phyloP scores from a whole-genome alignment of 129 eudicot species.

The Glebionis coronaria region DNA sequence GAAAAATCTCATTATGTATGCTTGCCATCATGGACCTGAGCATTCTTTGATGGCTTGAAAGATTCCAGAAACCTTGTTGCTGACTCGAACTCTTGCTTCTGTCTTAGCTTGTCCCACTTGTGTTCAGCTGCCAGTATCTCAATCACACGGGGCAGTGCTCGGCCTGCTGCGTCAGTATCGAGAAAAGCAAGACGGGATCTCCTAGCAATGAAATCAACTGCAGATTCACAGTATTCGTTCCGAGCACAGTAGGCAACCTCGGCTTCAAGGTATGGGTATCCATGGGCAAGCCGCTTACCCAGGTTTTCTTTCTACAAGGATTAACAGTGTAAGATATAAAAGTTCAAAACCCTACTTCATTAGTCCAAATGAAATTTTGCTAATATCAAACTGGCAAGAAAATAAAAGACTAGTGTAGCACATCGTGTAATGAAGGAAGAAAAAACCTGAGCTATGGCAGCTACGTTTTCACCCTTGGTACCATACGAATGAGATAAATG shows the following conservation, averaged over 20 bases:
- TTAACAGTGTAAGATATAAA: neutral
- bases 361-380: too few species aligned
- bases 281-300: conserved; percentile 86
- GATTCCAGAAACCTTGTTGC: conserved; percentile 71
- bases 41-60: conserved; percentile 80
- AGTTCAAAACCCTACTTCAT: neutral
- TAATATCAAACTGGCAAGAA: too few species aligned
- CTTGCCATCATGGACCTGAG: conserved; percentile 88
- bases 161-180: conserved; percentile 73
- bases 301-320: conserved; percentile 59
- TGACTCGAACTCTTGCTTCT: conserved; percentile 53
- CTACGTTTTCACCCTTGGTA: conserved; percentile 68
- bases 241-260: conserved; percentile 85
- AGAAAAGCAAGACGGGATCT: conserved; percentile 85
- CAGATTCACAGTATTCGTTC: conserved; percentile 79
- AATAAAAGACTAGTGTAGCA: too few species aligned
- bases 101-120: conserved; percentile 78
- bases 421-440: conserved; percentile 3
- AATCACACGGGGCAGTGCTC: conserved; percentile 77
- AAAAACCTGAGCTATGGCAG: conserved; percentile 81
- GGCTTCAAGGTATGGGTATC: conserved; percentile 80
- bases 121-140: conserved; percentile 80
- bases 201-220: conserved; percentile 79
- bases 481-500: conserved; percentile 92
- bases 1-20: conserved; percentile 52